Conservation (phyloP, 2,329 filamentous ascomycete genomes). For the Fusarium siculi region DNA sequence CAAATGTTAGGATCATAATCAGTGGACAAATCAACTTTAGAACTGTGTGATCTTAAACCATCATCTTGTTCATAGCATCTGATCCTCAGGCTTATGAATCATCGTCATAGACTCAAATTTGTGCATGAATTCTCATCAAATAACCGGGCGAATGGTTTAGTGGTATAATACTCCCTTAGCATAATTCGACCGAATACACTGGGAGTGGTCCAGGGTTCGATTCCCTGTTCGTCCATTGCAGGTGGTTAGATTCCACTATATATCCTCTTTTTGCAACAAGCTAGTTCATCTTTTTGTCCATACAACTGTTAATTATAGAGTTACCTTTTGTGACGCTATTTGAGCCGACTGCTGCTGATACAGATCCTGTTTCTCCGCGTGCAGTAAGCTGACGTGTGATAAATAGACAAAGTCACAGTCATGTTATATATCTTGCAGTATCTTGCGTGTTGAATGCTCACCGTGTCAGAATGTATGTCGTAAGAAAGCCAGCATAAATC, state of each 20-base stretch:
- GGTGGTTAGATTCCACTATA: constrained; percentile 33
- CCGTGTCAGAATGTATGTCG: background rate
- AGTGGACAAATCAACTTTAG: background rate
- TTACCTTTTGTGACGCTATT: background rate
- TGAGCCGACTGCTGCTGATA: background rate
- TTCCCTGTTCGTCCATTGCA: constrained; percentile 43
- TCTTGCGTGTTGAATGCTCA: background rate
- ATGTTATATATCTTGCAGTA: background rate
- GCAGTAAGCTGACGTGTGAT: constrained; percentile 10
- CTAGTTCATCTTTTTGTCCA: background rate
- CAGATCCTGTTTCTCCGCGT: too few species aligned
- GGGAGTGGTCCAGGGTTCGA: constrained; percentile 46
- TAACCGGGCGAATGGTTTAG: constrained; percentile 44
- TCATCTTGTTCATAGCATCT: background rate
- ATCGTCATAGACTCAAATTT: background rate
- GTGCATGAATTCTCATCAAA: rapidly evolving
- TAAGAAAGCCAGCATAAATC: background rate
- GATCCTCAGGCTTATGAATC: rapidly evolving
- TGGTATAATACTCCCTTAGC: constrained; percentile 46
- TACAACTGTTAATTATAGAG: background rate
- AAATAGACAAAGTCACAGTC: background rate
- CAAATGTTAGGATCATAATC: background rate
- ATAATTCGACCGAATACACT: constrained; percentile 39
- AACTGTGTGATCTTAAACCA: background rate
- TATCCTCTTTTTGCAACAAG: background rate